Percentiles rank a stretch among this genome's conserved stretches.
Conservation (phyloP, 148 eudicot genomes). For the Rhododendron henanense region DNA sequence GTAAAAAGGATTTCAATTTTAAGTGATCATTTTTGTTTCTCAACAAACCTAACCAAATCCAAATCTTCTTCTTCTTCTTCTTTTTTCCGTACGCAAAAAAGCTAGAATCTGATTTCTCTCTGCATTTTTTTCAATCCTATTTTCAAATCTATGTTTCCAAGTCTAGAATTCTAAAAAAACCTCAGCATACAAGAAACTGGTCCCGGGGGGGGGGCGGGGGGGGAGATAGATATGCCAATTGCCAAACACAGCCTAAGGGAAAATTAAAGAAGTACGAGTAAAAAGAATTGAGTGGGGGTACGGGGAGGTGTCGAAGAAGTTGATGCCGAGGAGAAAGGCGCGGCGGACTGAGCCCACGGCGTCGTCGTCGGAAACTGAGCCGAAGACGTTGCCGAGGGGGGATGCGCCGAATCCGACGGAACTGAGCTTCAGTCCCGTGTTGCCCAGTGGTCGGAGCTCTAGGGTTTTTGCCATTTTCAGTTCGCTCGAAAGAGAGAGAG, state of each 20-base stretch:
- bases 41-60: background rate
- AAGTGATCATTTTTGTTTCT: background rate
- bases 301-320: constrained; percentile 98
- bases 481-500: background rate
- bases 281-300: constrained; percentile 14
- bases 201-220: background rate
- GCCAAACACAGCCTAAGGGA: background rate
- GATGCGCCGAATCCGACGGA: constrained; percentile 93
- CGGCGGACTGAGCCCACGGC: constrained; percentile 63
- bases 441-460: constrained; percentile 69
- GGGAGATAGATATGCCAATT: background rate
- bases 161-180: background rate
- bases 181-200: background rate
- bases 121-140: background rate
- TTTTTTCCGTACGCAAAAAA: background rate
- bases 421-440: constrained; percentile 81
- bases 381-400: constrained; percentile 92
- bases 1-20: background rate
- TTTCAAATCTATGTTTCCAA: background rate
- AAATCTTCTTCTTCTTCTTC: background rate
- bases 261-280: background rate
- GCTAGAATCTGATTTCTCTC: background rate
- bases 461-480: constrained; percentile 18
- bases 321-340: constrained; percentile 76
- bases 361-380: constrained; percentile 58